These are phyloP conservation scores for Thalassiosira exigua DNA, from an alignment of 352 stramenopile species.

Conservation along the genomic window DNA sequence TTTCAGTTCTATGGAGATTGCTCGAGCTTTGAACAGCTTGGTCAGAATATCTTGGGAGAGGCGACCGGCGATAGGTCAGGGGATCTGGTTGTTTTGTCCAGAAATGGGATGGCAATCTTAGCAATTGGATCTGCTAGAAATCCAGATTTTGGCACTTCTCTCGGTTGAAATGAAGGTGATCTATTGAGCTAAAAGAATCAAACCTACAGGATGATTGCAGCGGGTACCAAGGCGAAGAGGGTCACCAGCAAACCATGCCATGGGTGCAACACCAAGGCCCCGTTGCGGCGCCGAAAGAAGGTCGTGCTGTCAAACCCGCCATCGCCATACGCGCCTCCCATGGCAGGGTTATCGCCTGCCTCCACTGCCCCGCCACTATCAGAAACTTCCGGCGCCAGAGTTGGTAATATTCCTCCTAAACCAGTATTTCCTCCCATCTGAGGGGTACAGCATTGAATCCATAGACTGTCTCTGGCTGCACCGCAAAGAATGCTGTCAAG, in stretches of 20 bases:
- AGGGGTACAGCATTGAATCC: constrained; percentile 58
- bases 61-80: no score
- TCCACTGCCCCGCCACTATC: constrained; percentile 22
- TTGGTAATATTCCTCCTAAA: constrained; percentile 42
- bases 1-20: no score
- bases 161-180: no score
- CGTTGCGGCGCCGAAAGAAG: background rate
- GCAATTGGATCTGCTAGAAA: no score
- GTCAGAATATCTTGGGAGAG: no score
- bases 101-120: no score
- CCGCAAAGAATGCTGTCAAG: constrained; percentile 56
- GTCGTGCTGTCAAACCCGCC: background rate
- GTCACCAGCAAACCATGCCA: background rate
- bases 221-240: background rate
- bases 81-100: no score
- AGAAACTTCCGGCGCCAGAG: constrained; percentile 40
- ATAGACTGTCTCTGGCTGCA: constrained; percentile 47
- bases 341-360: background rate
- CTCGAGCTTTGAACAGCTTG: no score
- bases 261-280: background rate
- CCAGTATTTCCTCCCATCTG: constrained; percentile 52
- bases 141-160: no score
- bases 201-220: background rate
- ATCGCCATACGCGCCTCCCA: background rate
- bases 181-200: no score